Conservation (phyloP, 2,329 filamentous ascomycete genomes). For the Capronia americana region DNA sequence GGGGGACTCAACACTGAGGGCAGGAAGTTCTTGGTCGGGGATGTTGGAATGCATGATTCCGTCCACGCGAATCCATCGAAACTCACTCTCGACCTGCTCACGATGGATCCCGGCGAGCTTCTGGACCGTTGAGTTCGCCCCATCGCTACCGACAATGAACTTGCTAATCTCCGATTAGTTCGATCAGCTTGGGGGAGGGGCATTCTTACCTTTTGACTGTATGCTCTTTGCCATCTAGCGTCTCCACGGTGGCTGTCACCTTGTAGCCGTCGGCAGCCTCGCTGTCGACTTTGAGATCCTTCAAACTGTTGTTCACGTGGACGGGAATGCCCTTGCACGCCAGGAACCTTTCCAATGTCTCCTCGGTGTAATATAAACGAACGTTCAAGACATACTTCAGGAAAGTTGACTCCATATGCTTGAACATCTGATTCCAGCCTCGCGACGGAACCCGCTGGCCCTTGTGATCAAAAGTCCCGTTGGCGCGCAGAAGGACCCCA, state of each 20-base stretch:
- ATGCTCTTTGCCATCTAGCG: background rate
- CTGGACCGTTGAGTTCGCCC: background rate
- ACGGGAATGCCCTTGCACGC: background rate
- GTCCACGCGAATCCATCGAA: slow-evolving; percentile 12
- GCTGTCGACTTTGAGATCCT: background rate
- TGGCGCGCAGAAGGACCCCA: slow-evolving; percentile 7
- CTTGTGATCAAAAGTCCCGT: slow-evolving; percentile 13
- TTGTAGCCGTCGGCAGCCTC: background rate
- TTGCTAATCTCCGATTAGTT: slow-evolving; percentile 2
- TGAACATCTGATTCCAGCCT: slow-evolving; percentile 4
- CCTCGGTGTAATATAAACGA: slow-evolving; percentile 15
- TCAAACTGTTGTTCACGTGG: background rate
- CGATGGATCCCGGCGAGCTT: background rate
- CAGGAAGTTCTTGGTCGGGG: background rate
- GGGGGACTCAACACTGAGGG: slow-evolving; percentile 1
- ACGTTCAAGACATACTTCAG: slow-evolving; percentile 15
- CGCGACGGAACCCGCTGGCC: slow-evolving; percentile 3
- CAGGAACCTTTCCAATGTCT: background rate
- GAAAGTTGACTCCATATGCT: slow-evolving; percentile 4
- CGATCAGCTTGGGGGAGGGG: background rate
- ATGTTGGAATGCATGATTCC: slow-evolving; percentile 11
- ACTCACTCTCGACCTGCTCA: background rate
- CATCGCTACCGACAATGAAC: slow-evolving; percentile 8
- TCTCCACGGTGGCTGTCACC: background rate
- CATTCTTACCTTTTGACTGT: background rate